These are phyloP conservation scores for Rhizodiscina lignyota DNA, from an alignment of 495 filamentous ascomycete genomes.

Conservation along the genomic window DNA sequence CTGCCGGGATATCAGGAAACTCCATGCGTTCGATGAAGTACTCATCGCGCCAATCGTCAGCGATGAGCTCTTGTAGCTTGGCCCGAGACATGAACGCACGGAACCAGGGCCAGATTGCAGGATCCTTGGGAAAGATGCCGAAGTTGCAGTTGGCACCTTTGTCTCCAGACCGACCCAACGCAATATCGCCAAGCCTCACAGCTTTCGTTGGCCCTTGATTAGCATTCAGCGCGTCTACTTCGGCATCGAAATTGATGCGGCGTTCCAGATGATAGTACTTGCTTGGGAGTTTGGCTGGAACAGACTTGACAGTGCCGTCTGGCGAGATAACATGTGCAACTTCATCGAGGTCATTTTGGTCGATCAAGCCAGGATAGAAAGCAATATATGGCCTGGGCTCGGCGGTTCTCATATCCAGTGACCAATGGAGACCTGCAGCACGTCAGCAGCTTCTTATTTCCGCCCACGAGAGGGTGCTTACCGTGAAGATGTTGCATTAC, in stretches of 20 bases:
- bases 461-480: neutral
- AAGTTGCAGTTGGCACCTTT: constrained; percentile 16
- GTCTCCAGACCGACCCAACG: constrained; percentile 13
- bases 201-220: constrained; percentile 6
- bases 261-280: constrained; percentile 8
- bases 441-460: neutral
- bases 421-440: constrained; percentile 6
- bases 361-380: neutral
- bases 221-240: neutral
- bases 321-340: constrained; percentile 1
- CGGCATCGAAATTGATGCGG: constrained; percentile 8
- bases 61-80: constrained; percentile 10
- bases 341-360: constrained; percentile 3
- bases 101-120: constrained; percentile 16
- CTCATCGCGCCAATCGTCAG: constrained; percentile 11
- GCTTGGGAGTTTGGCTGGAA: constrained; percentile 7
- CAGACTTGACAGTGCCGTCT: neutral
- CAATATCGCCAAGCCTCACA: constrained; percentile 13
- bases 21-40: constrained; percentile 27
- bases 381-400: constrained; percentile 2
- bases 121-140: constrained; percentile 12
- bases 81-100: constrained; percentile 6
- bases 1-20: constrained; percentile 23
- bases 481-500: constrained; percentile 12
- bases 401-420: constrained; percentile 6